Evolutionary conservation across 768 basidiomycete genomes (phyloP).

Genomic region (Boletus vinaceobasis): DNA sequence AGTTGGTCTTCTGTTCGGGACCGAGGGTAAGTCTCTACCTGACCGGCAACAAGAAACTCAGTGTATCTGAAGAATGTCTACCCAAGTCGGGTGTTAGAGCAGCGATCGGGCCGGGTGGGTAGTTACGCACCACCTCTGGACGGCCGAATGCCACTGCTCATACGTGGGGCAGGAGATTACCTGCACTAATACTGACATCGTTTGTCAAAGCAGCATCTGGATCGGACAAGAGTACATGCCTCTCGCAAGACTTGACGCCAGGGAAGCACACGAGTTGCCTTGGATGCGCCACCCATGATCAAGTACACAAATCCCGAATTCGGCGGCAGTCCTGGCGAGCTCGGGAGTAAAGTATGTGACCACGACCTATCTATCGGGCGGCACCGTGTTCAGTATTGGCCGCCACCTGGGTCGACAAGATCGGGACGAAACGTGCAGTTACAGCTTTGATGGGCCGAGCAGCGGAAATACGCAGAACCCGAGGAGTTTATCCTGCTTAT

Average conservation of each 20-base stretch:
- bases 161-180: background rate
- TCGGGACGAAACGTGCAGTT: background rate
- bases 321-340: background rate
- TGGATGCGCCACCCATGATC: background rate
- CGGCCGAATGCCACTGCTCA: background rate
- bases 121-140: background rate
- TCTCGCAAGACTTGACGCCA: background rate
- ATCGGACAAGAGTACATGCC: background rate
- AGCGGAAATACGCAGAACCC: background rate
- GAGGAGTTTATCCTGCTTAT: slow-evolving; percentile 1
- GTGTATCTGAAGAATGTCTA: background rate
- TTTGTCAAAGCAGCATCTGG: background rate
- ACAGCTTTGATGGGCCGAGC: background rate
- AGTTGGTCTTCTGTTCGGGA: background rate
- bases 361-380: background rate
- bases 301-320: background rate
- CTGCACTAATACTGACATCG: background rate
- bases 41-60: background rate
- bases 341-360: background rate
- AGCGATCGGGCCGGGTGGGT: background rate
- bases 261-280: background rate
- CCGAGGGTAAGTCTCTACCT: background rate
- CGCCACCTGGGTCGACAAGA: background rate
- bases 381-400: background rate
- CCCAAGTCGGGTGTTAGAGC: background rate